phyloP scores from a whole-genome alignment of 371 early-diverging fungal genomes.

The Mucor circinelloides region DNA sequence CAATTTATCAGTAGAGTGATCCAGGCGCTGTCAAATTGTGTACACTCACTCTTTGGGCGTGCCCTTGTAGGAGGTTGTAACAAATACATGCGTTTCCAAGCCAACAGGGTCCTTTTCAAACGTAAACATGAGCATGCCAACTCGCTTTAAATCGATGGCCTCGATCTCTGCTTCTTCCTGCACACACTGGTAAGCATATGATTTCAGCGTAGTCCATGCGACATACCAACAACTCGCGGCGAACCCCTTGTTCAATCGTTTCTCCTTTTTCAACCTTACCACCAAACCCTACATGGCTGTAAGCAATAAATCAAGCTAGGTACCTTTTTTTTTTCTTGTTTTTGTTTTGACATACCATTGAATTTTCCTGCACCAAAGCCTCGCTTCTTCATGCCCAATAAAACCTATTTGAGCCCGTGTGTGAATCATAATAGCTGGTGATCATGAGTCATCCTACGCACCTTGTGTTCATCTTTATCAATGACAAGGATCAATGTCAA shows the following conservation, averaged over 20 bases:
- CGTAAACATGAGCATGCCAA: slow-evolving; percentile 61
- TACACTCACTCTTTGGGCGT: slow-evolving; percentile 56
- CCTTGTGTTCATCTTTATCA: slow-evolving; percentile 31
- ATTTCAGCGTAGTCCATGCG: neutral
- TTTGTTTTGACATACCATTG: slow-evolving; percentile 61
- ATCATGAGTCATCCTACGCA: neutral
- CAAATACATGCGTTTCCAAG: slow-evolving; percentile 64
- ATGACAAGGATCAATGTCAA: slow-evolving; percentile 37
- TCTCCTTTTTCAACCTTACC: slow-evolving; percentile 75
- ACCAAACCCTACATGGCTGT: slow-evolving; percentile 56
- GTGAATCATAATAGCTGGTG: neutral
- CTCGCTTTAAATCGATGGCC: slow-evolving; percentile 43
- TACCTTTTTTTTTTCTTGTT: no score
- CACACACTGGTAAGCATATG: neutral
- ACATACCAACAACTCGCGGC: slow-evolving; percentile 62
- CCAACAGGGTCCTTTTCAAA: slow-evolving; percentile 55
- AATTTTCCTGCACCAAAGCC: slow-evolving; percentile 70
- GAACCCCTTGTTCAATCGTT: slow-evolving; percentile 62
- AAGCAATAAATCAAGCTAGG: neutral
- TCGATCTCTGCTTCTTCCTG: slow-evolving; percentile 66
- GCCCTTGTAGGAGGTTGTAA: slow-evolving; percentile 46
- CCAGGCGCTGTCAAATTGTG: neutral
- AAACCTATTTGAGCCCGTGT: slow-evolving; percentile 34
- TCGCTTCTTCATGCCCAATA: slow-evolving; percentile 77
- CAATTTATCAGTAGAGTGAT: no score